phyloP scores from a whole-genome alignment of 177 flowering plant genomes.

The Vitis hybrid region DNA sequence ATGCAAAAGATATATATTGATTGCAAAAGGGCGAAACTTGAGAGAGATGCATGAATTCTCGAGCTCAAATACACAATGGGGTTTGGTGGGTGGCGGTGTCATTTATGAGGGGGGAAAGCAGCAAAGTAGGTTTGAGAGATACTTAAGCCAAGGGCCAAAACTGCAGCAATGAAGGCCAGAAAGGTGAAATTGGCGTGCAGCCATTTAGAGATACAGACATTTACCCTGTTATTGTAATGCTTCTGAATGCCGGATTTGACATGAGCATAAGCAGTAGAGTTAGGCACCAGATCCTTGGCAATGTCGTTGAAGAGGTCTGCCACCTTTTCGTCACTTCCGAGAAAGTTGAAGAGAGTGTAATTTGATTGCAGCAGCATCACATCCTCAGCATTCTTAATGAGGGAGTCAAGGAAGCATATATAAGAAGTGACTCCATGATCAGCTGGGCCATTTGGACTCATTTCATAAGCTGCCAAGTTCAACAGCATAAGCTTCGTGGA shows the following conservation, averaged over 20 bases:
- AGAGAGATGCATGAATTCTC: too few species aligned
- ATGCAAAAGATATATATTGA: too few species aligned
- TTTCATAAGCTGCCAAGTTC: slow-evolving; percentile 24
- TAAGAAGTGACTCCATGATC: slow-evolving; percentile 15
- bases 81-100: too few species aligned
- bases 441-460: slow-evolving; percentile 2
- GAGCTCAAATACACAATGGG: too few species aligned
- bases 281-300: slow-evolving; percentile 2
- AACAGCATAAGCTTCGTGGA: slow-evolving; percentile 5
- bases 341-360: background rate
- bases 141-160: too few species aligned
- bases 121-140: too few species aligned
- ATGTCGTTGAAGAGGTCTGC: slow-evolving; percentile 2
- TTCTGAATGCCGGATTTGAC: background rate
- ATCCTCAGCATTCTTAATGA: slow-evolving; percentile 24
- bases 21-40: too few species aligned
- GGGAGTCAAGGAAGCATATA: slow-evolving; percentile 16
- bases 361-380: slow-evolving; percentile 10
- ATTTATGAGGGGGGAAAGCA: too few species aligned
- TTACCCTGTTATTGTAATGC: background rate
- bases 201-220: too few species aligned
- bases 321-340: slow-evolving; percentile 2
- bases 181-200: too few species aligned
- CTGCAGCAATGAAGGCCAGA: too few species aligned
- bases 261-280: background rate